phyloP scores from a whole-genome alignment of 495 filamentous ascomycete species.

The Emericellopsis terricola region DNA sequence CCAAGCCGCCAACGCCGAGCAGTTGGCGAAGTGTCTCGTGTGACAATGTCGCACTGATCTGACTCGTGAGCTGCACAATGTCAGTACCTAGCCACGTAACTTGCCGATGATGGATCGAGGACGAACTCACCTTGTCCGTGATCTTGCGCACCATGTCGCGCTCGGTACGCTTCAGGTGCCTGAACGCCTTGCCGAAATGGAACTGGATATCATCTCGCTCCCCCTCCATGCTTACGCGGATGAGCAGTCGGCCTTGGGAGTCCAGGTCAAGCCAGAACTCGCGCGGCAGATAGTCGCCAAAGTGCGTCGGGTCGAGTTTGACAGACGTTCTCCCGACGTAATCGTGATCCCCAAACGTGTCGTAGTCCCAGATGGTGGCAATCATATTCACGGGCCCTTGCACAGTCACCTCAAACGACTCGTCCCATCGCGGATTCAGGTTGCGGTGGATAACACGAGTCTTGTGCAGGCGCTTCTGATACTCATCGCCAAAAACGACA shows the following conservation, averaged over 20 bases:
- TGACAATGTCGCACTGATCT: conserved; percentile 83
- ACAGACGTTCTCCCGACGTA: conserved; percentile 88
- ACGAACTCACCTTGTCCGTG: conserved; percentile 65
- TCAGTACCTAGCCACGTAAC: conserved; percentile 9
- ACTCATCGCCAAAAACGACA: conserved; percentile 91
- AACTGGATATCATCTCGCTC: conserved; percentile 98
- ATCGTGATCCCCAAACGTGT: conserved; percentile 92
- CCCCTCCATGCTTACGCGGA: conserved; percentile 95
- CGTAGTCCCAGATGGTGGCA: conserved; percentile 97
- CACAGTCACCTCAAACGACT: conserved; percentile 89
- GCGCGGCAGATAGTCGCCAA: conserved; percentile 82
- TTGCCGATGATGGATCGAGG: conserved; percentile 4
- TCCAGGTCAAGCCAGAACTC: conserved; percentile 98
- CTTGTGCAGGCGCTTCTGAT: conserved; percentile 92
- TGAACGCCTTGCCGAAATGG: conserved; percentile 93
- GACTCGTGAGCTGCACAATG: conserved; percentile 60
- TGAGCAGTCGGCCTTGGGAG: conserved; percentile 76
- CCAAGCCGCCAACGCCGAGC: conserved; percentile 47
- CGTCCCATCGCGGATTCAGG: conserved; percentile 94
- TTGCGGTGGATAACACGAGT: conserved; percentile 82
- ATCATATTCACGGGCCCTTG: conserved; percentile 83
- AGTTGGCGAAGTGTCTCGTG: conserved; percentile 58
- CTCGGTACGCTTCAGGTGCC: conserved; percentile 85
- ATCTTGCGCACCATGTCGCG: conserved; percentile 96
- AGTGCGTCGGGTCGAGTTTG: conserved; percentile 88